Conservation (phyloP, 371 early-diverging fungal genomes). For the Mycotypha africana region DNA sequence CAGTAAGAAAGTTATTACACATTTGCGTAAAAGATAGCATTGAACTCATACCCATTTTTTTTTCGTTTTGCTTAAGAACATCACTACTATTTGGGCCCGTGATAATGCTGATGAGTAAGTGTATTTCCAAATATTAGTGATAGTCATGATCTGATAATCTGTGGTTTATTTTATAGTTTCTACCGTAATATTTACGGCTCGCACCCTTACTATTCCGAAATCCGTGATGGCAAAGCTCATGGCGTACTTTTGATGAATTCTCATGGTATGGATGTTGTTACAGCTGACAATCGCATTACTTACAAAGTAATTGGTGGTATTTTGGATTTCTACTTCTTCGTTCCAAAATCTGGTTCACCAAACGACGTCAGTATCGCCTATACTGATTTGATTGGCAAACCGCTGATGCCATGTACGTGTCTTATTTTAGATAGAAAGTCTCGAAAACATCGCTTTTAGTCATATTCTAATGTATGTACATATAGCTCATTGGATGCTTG, state of each 20-base stretch:
- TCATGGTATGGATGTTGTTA: conserved; percentile 75
- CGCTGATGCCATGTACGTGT: conserved; percentile 49
- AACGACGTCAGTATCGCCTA: conserved; percentile 59
- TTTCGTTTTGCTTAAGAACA: conserved; percentile 11
- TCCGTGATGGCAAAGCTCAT: conserved; percentile 57
- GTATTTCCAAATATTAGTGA: background rate
- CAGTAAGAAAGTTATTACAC: conserved; percentile 2
- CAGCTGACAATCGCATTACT: conserved; percentile 46
- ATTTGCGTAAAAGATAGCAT: background rate
- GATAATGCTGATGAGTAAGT: conserved; percentile 48
- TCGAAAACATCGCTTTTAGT: too few species aligned
- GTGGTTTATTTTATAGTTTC: conserved; percentile 12
- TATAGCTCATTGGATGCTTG: conserved; percentile 51
- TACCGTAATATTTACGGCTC: conserved; percentile 64
- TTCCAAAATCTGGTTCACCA: conserved; percentile 43
- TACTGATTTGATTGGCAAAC: conserved; percentile 64
- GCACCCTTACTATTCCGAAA: conserved; percentile 70
- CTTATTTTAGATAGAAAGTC: too few species aligned
- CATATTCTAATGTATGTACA: too few species aligned
- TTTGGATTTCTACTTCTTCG: conserved; percentile 59
- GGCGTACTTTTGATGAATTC: conserved; percentile 52
- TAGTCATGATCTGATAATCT: background rate
- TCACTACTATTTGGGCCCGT: conserved; percentile 49
- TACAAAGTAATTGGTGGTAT: conserved; percentile 68
- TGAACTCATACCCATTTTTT: background rate